Evolutionary conservation across 2,329 filamentous ascomycete genomes (phyloP).

Genomic region (Talaromyces sp.): DNA sequence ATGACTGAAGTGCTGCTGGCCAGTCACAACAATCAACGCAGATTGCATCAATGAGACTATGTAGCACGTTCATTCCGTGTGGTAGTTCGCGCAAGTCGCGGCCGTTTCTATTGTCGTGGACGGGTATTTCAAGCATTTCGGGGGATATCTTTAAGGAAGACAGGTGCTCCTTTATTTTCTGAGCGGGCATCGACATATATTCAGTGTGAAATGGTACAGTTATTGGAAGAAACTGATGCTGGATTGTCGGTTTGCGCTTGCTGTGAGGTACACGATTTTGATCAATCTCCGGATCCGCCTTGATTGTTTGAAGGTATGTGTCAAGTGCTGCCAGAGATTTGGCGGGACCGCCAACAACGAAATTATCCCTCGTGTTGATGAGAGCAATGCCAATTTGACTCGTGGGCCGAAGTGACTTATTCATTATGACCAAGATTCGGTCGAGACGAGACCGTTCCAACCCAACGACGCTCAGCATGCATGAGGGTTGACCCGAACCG

Average conservation of each 20-base stretch:
- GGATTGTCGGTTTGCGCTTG: not conserved
- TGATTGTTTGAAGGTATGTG: conserved; percentile 72
- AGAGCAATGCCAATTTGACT: conserved; percentile 92
- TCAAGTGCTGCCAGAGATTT: conserved; percentile 96
- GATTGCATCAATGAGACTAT: conserved; percentile 14
- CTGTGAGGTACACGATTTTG: not conserved
- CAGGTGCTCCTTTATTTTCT: conserved; percentile 21
- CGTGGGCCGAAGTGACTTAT: conserved; percentile 59
- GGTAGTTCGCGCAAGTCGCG: conserved; percentile 24
- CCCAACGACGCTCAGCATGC: conserved; percentile 11
- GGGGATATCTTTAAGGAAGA: not conserved
- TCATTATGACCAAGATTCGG: not conserved
- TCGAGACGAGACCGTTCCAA: not conserved
- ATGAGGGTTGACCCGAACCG: conserved; percentile 3
- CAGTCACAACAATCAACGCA: conserved; percentile 22
- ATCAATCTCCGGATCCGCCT: conserved; percentile 52
- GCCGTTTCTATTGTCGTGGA: conserved; percentile 32
- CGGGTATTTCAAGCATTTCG: conserved; percentile 27
- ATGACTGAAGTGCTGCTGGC: conserved; percentile 12
- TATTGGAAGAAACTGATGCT: conserved; percentile 1
- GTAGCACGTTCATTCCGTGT: not conserved
- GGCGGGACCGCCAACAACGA: conserved; percentile 93
- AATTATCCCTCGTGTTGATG: conserved; percentile 92
- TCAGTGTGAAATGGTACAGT: conserved; percentile 3
- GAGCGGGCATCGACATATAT: not conserved